These are phyloP conservation scores for Calonectria pseudoreteaudii DNA, from an alignment of 2,329 filamentous ascomycete genomes.

Conservation along the genomic window DNA sequence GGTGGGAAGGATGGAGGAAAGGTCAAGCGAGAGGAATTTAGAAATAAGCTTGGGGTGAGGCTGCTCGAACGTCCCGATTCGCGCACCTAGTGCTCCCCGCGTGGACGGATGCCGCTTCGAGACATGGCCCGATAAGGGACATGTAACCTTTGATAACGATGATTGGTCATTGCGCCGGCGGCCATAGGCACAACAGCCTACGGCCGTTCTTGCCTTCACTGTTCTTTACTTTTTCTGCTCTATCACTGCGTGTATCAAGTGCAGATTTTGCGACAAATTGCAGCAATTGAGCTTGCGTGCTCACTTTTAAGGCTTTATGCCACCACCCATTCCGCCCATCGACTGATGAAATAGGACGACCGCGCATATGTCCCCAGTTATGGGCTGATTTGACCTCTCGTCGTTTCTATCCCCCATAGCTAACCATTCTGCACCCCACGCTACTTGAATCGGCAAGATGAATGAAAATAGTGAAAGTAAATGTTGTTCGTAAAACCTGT, in stretches of 20 bases:
- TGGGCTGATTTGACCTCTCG: background rate
- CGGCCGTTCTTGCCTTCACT: background rate
- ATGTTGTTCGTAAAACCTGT: slow-evolving; percentile 26
- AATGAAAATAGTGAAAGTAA: background rate
- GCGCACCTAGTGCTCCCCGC: slow-evolving; percentile 5
- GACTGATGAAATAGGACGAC: background rate
- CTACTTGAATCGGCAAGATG: background rate
- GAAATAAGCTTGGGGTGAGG: slow-evolving; percentile 16
- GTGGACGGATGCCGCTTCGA: slow-evolving; percentile 6
- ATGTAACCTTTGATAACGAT: slow-evolving; percentile 17
- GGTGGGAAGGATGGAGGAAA: background rate
- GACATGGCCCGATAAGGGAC: slow-evolving; percentile 19
- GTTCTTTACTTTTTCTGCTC: background rate
- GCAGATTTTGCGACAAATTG: background rate
- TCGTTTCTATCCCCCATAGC: background rate
- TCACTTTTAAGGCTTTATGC: background rate
- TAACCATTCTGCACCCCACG: background rate
- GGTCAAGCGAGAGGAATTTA: background rate
- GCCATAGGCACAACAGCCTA: background rate
- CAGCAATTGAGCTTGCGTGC: too few relatives aligned
- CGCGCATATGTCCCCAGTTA: background rate
- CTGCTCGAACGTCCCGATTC: slow-evolving; percentile 9
- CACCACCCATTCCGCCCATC: background rate
- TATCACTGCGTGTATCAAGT: background rate
- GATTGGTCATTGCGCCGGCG: slow-evolving; percentile 20